Evolutionary conservation across 1,284 basidiomycete genomes (phyloP), one percentile per base, ranked within the genome.

Genomic region (Cryptococcus sp.): DNA sequence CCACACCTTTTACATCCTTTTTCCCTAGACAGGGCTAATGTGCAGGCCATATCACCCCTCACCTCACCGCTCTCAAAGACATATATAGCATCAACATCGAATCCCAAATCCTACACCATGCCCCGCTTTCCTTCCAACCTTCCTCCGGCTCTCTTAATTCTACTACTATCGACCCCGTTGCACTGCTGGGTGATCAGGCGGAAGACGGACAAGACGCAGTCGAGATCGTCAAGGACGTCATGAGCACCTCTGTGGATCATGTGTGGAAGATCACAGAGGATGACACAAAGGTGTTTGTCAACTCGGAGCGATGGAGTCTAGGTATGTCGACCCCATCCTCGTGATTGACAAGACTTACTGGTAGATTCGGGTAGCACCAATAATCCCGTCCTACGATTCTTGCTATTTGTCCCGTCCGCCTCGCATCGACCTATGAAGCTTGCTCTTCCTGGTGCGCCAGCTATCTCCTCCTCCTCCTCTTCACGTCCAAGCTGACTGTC

Each of bases 261-360:
- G 64, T 66, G 0, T 82, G 82, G 68, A 79, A 81, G 0, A 72
- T 95, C 34, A 82, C 81, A 12, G 80, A 82, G 48, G 88, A 91
- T 58, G 82, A 91, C 58, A 77, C 93, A 50, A 89, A 85, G 21
- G 82, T 91, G 0, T 98, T 98, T 63, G 79, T 98, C 47, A 98
- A 98, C 64, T 90, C 90, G 3, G 93, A 91, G 14, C 86, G 92
- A 65, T 98, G 94, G 94, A 87, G 84, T 14, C 71, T 98, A 37
- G 88, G 90, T 92, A 61, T 70, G 79, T 69, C 26, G 18, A 6
- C 21, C 19, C 22, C 43, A 39, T 41, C 14, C 14, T 26, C 22
- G 23, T 9, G 7, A 9, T 9, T 5, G 87, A 85, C 0, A 82
- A 84, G 52, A 46, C 31, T 23, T n/a, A 24, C 28, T 25, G 5